Conservation (phyloP, 1,284 basidiomycete genomes). For the Apiotrichum laibachii region DNA sequence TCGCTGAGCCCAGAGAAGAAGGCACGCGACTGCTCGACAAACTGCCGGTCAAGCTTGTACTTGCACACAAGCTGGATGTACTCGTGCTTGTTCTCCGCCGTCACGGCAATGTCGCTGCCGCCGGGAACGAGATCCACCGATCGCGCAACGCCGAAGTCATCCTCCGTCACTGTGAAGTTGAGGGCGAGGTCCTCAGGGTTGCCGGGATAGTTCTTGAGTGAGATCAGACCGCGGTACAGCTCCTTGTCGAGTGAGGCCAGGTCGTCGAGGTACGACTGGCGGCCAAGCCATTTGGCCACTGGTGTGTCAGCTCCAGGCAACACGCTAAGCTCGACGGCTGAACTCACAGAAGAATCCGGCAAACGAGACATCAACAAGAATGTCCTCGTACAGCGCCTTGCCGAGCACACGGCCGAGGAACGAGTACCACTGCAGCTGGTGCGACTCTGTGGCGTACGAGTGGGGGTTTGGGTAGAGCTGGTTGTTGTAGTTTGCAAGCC, state of each 20-base stretch:
- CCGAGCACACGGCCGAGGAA: constrained; percentile 92
- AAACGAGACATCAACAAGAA: constrained; percentile 92
- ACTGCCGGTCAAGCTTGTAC: constrained; percentile 84
- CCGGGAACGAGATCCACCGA: constrained; percentile 77
- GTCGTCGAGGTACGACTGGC: constrained; percentile 85
- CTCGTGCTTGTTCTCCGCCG: constrained; percentile 80
- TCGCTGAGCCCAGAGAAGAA: constrained; percentile 69
- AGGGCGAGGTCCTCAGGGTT: constrained; percentile 88
- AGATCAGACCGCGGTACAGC: constrained; percentile 78
- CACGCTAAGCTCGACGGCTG: background rate
- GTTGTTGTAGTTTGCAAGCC: constrained; percentile 83
- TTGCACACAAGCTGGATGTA: constrained; percentile 90
- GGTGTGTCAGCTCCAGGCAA: constrained; percentile 1
- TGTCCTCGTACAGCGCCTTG: constrained; percentile 95
- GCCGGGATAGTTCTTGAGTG: constrained; percentile 77
- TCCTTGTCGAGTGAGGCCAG: constrained; percentile 87
- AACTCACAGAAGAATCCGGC: constrained; percentile 78
- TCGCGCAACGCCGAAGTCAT: constrained; percentile 84
- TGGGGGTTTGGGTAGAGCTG: constrained; percentile 95
- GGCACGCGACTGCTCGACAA: constrained; percentile 75
- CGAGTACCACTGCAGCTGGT: constrained; percentile 86
- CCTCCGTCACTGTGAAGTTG: constrained; percentile 84
- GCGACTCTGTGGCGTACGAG: constrained; percentile 75
- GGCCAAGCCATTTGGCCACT: constrained; percentile 73
- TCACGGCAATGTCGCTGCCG: constrained; percentile 82